Base-by-base conservation (phyloP, 495 filamentous ascomycete genomes). In the Aspergillus leporis region DNA sequence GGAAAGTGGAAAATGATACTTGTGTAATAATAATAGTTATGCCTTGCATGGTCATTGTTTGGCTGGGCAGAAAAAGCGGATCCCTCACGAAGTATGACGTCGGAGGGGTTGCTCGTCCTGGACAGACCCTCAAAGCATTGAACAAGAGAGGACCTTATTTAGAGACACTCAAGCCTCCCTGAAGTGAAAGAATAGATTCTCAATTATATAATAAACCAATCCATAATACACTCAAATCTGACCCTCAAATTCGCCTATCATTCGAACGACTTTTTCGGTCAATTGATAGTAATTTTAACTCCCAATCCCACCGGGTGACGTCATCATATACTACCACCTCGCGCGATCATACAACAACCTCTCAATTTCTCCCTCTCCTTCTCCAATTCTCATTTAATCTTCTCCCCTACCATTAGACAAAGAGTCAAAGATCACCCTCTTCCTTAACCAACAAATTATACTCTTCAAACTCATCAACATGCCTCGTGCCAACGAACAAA, bases 401-500 rank as follows among this genome's bases (percentile, higher is more conserved):
- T 45, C 28, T 43, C 49, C 38, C 10, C 46, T 50, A 16, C 12
- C 13, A 14, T 34, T n/a, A 16, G 14, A n/a, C 18, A 1, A 12
- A 47, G 23, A 21, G 10, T 10, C 2, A 47, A 10, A 22, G 36
- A n/a, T 12, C 36, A 40, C 3, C 4, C 38, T 41, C 14, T 18
- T 46, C 47, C 32, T 41, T 25, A 19, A 30, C 38, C 31, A 47
- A 25, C 21, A 32, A 34, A 55, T 18, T 12, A 3, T 23, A 23
- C 25, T 57, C 48, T 28, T n/a, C n/a, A 16, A 50, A 34, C 28
- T 19, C 45, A 54, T n/a, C 69, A 81, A 50, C 49, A 96, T 93
- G 90, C 68, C 88, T 74, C 89, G 90, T 70, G 91, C 87, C 78
- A 91, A 92, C 81, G 83, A 82, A 53, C 66, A 71, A 51, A 81